phyloP scores from a whole-genome alignment of 306 rosid species.

The Citrullus colocynthis region DNA sequence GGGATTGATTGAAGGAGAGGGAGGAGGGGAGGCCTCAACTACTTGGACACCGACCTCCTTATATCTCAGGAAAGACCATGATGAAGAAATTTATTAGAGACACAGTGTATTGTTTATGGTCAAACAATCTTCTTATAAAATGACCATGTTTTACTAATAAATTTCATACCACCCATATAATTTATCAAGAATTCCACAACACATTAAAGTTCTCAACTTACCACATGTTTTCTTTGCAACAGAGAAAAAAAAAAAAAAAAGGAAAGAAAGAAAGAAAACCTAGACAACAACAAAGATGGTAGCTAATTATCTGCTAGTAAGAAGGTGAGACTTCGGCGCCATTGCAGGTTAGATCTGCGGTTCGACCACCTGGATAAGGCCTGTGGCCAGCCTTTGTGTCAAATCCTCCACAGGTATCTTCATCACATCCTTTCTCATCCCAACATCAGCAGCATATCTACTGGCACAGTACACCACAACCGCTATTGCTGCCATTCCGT shows the following conservation, averaged over 20 bases:
- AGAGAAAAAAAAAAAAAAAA: too few relatives aligned
- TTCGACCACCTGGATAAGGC: conserved; percentile 49
- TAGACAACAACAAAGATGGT: background rate
- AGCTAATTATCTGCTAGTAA: conserved; percentile 15
- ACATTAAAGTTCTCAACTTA: background rate
- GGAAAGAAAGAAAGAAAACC: too few relatives aligned
- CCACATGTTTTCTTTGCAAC: background rate
- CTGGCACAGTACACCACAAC: conserved; percentile 72
- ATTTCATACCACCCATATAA: background rate
- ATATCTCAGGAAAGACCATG: too few relatives aligned
- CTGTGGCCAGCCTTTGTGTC: conserved; percentile 43
- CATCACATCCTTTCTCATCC: conserved; percentile 66
- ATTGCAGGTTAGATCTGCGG: conserved; percentile 24
- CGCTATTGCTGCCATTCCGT: conserved; percentile 69
- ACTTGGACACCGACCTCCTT: too few relatives aligned
- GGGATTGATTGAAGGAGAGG: too few relatives aligned
- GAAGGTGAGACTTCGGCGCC: conserved; percentile 19
- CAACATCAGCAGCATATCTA: conserved; percentile 73
- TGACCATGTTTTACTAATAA: background rate
- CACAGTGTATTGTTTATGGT: too few relatives aligned
- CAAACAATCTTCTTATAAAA: background rate
- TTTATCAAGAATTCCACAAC: background rate
- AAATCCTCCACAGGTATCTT: conserved; percentile 69
- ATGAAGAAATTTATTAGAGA: background rate
- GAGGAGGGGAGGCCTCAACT: too few relatives aligned